Percentiles rank a stretch among this genome's conserved stretches.
Evolutionary conservation across 306 rosid species (phyloP).

Genomic region (Quercus rubra): DNA sequence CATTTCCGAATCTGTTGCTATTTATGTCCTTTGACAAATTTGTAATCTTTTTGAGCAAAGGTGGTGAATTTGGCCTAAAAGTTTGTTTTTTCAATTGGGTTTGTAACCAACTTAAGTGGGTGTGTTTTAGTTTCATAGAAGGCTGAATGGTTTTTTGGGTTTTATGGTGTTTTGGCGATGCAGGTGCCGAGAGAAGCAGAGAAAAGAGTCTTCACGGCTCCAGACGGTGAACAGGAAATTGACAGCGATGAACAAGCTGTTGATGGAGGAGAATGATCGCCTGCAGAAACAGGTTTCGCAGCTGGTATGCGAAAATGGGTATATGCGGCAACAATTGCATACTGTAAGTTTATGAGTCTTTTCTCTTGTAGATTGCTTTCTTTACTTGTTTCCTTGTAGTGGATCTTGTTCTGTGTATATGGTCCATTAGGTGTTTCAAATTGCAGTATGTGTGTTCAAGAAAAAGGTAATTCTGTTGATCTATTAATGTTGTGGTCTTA

Average conservation of each 20-base stretch:
- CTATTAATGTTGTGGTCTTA: background rate
- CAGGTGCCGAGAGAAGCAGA: conserved; percentile 99
- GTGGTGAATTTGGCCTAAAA: background rate
- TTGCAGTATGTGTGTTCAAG: background rate
- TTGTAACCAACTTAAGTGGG: background rate
- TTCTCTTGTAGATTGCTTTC: background rate
- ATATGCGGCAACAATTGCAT: conserved; percentile 86
- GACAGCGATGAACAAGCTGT: conserved; percentile 87
- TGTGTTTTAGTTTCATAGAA: background rate
- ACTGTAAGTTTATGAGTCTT: conserved; percentile 49
- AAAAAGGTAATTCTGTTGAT: background rate
- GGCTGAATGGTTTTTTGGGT: background rate
- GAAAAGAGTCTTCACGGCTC: conserved; percentile 87
- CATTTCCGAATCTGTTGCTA: background rate
- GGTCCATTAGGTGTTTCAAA: background rate
- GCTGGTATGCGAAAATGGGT: conserved; percentile 91
- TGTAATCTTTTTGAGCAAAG: background rate
- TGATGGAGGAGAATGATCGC: conserved; percentile 99
- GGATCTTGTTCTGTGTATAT: background rate
- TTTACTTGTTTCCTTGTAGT: background rate
- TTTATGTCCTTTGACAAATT: background rate
- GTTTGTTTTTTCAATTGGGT: background rate
- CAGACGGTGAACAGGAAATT: conserved; percentile 90
- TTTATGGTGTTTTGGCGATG: background rate
- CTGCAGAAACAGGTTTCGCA: conserved; percentile 98